Base-by-base conservation (phyloP, 2,329 filamentous ascomycete species). In the Amauroascus niger region DNA sequence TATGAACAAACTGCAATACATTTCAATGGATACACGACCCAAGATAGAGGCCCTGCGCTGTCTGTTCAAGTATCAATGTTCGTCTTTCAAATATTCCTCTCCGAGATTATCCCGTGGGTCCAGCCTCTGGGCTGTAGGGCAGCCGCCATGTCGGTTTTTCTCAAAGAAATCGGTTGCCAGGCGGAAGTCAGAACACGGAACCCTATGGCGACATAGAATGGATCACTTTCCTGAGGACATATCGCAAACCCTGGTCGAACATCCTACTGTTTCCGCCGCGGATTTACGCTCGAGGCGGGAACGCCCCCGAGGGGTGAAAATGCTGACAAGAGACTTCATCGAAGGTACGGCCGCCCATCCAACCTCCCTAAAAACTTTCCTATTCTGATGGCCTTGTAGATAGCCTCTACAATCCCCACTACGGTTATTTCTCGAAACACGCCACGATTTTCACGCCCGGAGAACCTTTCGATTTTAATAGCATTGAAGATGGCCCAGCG, bases 291-390 rank as follows among this genome's bases (percentile, higher is more conserved):
- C 71, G 60, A 79, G 86, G 52, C 83, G 75, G 51, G 84, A 95
- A 66, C 77, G 93, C 64, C 93, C 93, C 43, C 81, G 80, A 65
- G 80, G 86, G 68, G 90, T 95, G 61, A 96, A 95, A 79, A 98
- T 98, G 93, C 74, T 96, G 65, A 87, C 94, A 67, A 81, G 94
- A 60, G 94, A 98, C 76, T 98, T 98, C 66, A 93, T 98, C 66
- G 93, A 98, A 69, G 90, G 87, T 89, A 66, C 60, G 69, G 67
- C 24, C 33, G n/a, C 26, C 45, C n/a, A 50, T 33, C 7, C 16
- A 26, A 22, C 20, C 26, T 9, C 41, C 33, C 13, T 18, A 24
- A 20, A 20, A 30, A 28, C 18, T 35, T 45, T 48, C 37, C 35
- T 18, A 32, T 16, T 32, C 37, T 47, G 13, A 33, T 57, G 24